phyloP scores from a whole-genome alignment of 805 yeast species.

The Candida nitratophila region DNA sequence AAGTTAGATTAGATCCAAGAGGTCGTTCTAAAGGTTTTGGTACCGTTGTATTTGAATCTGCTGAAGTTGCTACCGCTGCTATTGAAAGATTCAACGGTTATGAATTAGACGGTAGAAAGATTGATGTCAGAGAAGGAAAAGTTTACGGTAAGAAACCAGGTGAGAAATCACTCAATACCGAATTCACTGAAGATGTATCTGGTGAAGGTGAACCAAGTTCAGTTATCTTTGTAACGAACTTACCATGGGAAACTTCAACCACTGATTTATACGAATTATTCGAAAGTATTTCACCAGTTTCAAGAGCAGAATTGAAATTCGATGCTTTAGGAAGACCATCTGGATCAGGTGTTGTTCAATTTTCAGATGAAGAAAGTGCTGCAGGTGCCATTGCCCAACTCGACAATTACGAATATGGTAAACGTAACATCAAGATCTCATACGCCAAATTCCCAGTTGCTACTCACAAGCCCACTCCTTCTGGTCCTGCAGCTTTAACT shows the following conservation, averaged over 20 bases:
- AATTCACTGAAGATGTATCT: slow-evolving; percentile 58
- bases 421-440: slow-evolving; percentile 60
- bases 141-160: slow-evolving; percentile 13
- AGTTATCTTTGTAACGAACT: slow-evolving; percentile 62
- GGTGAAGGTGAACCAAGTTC: slow-evolving; percentile 57
- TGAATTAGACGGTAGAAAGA: slow-evolving; percentile 64
- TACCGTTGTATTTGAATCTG: slow-evolving; percentile 60
- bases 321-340: slow-evolving; percentile 58
- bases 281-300: slow-evolving; percentile 73
- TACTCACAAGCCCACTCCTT: not conserved
- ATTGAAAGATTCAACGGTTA: slow-evolving; percentile 62
- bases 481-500: not conserved
- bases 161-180: slow-evolving; percentile 29
- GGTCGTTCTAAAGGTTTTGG: slow-evolving; percentile 88
- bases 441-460: slow-evolving; percentile 42
- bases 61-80: slow-evolving; percentile 67
- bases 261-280: slow-evolving; percentile 81
- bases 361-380: slow-evolving; percentile 60
- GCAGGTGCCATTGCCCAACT: slow-evolving; percentile 68
- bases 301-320: slow-evolving; percentile 67
- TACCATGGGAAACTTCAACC: slow-evolving; percentile 86
- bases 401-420: slow-evolving; percentile 79
- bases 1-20: slow-evolving; percentile 54
- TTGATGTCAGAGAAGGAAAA: slow-evolving; percentile 77
- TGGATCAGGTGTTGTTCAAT: slow-evolving; percentile 83